Percentiles rank a stretch among this genome's conserved stretches.
Evolutionary conservation across 306 rosid species (phyloP).

Genomic region (Datisca glomerata): DNA sequence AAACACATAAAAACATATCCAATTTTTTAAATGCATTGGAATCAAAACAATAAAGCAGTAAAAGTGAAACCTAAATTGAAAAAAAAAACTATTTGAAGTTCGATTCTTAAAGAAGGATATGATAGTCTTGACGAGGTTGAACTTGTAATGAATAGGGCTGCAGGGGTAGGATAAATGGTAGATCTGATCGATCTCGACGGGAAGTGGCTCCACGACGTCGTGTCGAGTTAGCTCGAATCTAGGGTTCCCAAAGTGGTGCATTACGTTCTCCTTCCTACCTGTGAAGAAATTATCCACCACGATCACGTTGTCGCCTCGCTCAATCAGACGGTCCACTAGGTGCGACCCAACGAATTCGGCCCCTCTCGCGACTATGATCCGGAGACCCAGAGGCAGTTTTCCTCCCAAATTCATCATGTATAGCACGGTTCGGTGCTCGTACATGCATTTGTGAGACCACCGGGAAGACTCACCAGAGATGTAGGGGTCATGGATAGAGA

Average conservation of each 20-base stretch:
- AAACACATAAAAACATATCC: no score
- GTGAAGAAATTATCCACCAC: slow-evolving; percentile 96
- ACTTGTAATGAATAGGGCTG: slow-evolving; percentile 89
- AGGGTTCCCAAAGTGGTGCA: slow-evolving; percentile 88
- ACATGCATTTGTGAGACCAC: slow-evolving; percentile 18
- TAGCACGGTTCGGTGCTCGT: no score
- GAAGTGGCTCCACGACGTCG: slow-evolving; percentile 92
- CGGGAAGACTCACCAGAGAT: slow-evolving; percentile 12
- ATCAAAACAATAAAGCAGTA: background rate
- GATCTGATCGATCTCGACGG: slow-evolving; percentile 94
- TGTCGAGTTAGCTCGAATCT: slow-evolving; percentile 85
- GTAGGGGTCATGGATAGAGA: no score
- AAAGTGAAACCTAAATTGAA: background rate
- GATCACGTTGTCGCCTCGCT: slow-evolving; percentile 83
- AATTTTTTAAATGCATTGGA: no score
- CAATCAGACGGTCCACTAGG: slow-evolving; percentile 75
- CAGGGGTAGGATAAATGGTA: slow-evolving; percentile 96
- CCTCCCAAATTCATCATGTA: slow-evolving; percentile 39
- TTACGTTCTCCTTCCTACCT: slow-evolving; percentile 76
- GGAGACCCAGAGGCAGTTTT: slow-evolving; percentile 63
- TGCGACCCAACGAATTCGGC: slow-evolving; percentile 92
- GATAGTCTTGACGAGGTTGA: slow-evolving; percentile 93
- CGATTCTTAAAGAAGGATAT: slow-evolving; percentile 52
- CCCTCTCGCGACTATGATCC: slow-evolving; percentile 91
- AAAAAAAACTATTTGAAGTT: background rate